Conservation (phyloP, 768 basidiomycete species). For the Amanita inopinata region DNA sequence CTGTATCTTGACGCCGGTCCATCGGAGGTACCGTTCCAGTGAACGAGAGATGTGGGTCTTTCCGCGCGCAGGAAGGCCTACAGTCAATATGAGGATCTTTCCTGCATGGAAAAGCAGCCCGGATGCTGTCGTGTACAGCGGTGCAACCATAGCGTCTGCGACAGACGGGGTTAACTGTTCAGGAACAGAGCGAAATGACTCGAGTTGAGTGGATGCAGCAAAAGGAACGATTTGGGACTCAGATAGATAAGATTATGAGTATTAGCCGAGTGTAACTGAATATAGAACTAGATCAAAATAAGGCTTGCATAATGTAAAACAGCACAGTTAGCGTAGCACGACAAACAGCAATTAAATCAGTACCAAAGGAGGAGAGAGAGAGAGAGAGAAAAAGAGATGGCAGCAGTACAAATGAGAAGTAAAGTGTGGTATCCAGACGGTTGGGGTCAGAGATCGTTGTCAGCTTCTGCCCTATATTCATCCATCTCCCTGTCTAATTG, state of each 20-base stretch:
- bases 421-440: too few relatives aligned
- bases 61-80: slow-evolving; percentile 89
- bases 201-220: too few relatives aligned
- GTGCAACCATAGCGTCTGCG: slow-evolving; percentile 71
- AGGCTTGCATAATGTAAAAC: too few relatives aligned
- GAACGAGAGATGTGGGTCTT: slow-evolving; percentile 96
- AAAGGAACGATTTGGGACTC: too few relatives aligned
- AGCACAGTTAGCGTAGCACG: too few relatives aligned
- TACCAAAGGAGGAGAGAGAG: too few relatives aligned
- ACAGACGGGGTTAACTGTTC: too few relatives aligned
- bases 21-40: slow-evolving; percentile 92
- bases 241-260: slow-evolving; percentile 4
- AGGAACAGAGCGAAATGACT: too few relatives aligned
- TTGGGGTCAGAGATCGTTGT: slow-evolving; percentile 10
- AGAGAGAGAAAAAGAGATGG: too few relatives aligned
- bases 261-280: background rate
- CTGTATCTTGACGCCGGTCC: slow-evolving; percentile 95
- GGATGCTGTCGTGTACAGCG: slow-evolving; percentile 86
- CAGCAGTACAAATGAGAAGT: slow-evolving; percentile 5
- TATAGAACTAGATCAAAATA: too few relatives aligned
- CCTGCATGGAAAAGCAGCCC: slow-evolving; percentile 87
- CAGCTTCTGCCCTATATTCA: slow-evolving; percentile 49
- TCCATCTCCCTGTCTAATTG: slow-evolving; percentile 79
- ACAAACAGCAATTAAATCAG: slow-evolving; percentile 6
- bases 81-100: slow-evolving; percentile 87